Conservation (phyloP, 2,329 filamentous ascomycete species). For the Fusarium globosum region DNA sequence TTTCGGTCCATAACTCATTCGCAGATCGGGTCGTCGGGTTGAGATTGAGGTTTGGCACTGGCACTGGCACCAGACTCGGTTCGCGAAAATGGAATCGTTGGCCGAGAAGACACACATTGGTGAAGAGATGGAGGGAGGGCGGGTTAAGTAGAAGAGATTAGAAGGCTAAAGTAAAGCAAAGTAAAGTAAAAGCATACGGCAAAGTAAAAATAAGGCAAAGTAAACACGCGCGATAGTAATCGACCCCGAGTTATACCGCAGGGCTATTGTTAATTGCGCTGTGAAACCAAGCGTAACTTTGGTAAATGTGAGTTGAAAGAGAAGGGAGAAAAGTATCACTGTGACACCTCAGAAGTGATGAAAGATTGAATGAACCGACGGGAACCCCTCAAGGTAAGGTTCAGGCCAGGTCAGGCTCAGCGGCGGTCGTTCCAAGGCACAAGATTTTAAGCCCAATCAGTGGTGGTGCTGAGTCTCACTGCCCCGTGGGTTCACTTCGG, state of each 20-base stretch:
- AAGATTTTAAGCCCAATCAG: neutral
- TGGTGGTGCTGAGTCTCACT: constrained; percentile 1
- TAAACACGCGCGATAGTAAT: constrained; percentile 11
- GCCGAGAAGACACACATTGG: constrained; percentile 53
- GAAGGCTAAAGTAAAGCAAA: neutral
- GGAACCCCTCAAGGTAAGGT: constrained; percentile 15
- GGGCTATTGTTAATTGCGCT: constrained; percentile 29
- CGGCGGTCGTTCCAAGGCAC: constrained; percentile 12
- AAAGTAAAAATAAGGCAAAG: constrained; percentile 13
- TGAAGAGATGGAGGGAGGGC: constrained; percentile 35
- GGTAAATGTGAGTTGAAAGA: constrained; percentile 9
- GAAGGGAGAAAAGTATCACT: constrained; percentile 9
- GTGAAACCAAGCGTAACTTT: constrained; percentile 18
- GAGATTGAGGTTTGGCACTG: constrained; percentile 39
- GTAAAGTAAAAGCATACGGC: constrained; percentile 3
- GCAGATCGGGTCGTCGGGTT: constrained; percentile 39
- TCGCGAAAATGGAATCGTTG: constrained; percentile 51
- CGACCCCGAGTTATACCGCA: constrained; percentile 4
- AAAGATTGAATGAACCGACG: neutral
- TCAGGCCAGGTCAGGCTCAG: constrained; percentile 1
- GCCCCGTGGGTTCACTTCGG: constrained; percentile 35
- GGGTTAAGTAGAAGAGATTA: neutral
- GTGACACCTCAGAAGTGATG: neutral
- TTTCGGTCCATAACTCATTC: constrained; percentile 51
- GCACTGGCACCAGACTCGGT: constrained; percentile 49